phyloP scores from a whole-genome alignment of 2,329 filamentous ascomycete genomes.

The Talaromyces atroroseus region DNA sequence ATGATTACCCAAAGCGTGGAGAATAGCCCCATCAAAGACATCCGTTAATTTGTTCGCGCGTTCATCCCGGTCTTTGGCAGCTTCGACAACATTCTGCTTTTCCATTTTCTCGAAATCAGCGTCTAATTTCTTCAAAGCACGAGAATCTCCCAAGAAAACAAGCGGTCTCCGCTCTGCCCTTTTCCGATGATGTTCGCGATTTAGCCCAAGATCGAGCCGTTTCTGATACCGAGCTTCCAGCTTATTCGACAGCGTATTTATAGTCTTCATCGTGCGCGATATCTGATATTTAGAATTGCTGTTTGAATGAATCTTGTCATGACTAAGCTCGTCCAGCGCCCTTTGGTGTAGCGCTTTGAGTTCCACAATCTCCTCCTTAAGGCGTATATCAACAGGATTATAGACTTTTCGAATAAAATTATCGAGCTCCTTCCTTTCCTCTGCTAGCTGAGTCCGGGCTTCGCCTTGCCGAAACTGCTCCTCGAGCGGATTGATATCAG shows the following conservation, averaged over 20 bases:
- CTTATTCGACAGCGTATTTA: conserved; percentile 42
- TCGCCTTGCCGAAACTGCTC: conserved; percentile 52
- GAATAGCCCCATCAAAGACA: conserved; percentile 46
- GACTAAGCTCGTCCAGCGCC: conserved; percentile 38
- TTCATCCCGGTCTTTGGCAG: conserved; percentile 45
- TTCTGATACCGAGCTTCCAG: conserved; percentile 48
- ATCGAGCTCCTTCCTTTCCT: conserved; percentile 49
- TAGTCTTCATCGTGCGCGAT: conserved; percentile 41
- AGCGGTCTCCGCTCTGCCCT: conserved; percentile 49
- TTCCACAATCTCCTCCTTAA: conserved; percentile 47
- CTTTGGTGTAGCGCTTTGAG: conserved; percentile 45
- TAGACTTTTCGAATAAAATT: conserved; percentile 48
- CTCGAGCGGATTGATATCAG: conserved; percentile 51
- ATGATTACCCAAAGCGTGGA: conserved; percentile 47
- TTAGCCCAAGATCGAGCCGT: conserved; percentile 45
- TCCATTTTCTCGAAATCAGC: conserved; percentile 48
- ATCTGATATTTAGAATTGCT: conserved; percentile 29
- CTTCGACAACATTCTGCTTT: conserved; percentile 45
- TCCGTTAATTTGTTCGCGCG: conserved; percentile 48
- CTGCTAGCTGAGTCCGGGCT: conserved; percentile 46
- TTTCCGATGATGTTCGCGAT: conserved; percentile 52
- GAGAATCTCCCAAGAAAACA: conserved; percentile 48
- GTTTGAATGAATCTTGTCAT: conserved; percentile 30
- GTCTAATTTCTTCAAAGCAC: conserved; percentile 46
- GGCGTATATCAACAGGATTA: conserved; percentile 43